Percentiles rank a stretch among this genome's conserved stretches.
Evolutionary conservation across 371 early-diverging fungal species (phyloP).

Genomic region (Lichtheimia corymbifera): DNA sequence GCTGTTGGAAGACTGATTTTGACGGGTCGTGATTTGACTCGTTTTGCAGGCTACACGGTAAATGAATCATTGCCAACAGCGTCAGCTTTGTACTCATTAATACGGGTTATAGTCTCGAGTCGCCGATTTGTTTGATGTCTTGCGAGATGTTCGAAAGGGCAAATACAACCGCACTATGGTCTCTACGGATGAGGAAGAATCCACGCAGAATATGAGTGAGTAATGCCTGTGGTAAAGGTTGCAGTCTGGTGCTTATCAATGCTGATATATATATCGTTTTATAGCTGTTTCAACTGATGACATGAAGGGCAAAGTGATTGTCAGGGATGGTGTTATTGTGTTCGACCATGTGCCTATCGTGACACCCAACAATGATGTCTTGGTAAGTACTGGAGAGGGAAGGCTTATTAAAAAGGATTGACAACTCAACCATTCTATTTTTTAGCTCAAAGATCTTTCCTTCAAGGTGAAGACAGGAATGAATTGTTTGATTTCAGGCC

Average conservation of each 20-base stretch:
- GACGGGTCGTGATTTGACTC: constrained; percentile 80
- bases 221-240: not conserved
- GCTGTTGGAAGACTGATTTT: constrained; percentile 84
- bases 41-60: constrained; percentile 76
- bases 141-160: constrained; percentile 70
- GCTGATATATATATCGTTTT: no score
- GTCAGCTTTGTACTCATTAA: not conserved
- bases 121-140: constrained; percentile 72
- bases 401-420: not conserved
- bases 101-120: constrained; percentile 61
- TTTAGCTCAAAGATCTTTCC: constrained; percentile 64
- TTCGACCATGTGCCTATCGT: constrained; percentile 90
- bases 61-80: not conserved
- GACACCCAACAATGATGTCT: constrained; percentile 90
- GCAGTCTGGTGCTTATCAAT: no score
- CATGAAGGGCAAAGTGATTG: constrained; percentile 64
- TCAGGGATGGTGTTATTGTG: constrained; percentile 72
- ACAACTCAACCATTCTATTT: not conserved
- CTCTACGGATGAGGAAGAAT: constrained; percentile 36
- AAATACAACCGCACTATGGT: constrained; percentile 68
- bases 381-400: constrained; percentile 48
- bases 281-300: constrained; percentile 16
- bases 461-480: constrained; percentile 86
- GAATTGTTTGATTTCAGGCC: constrained; percentile 88
- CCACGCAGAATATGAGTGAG: constrained; percentile 36